Percentiles rank a stretch among this genome's conserved stretches.
These are phyloP conservation scores for Zizania latifolia DNA, from an alignment of 176 grass and related monocot species.

Conservation along the genomic window DNA sequence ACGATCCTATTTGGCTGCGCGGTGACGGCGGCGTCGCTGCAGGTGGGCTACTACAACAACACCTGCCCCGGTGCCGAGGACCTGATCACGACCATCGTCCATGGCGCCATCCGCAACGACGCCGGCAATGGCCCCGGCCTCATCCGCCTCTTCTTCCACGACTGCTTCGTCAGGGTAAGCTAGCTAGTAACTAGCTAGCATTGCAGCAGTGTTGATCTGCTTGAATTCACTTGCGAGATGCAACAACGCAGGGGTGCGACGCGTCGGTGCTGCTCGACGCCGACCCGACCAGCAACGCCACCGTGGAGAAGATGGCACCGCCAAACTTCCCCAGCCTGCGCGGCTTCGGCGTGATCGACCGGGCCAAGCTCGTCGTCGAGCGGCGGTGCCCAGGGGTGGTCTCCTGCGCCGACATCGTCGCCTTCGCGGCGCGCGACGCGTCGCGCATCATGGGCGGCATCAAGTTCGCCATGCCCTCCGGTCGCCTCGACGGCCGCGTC, in stretches of 20 bases:
- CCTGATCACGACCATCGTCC: conserved; percentile 38
- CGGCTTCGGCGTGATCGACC: conserved; percentile 50
- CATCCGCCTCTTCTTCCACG: conserved; percentile 70
- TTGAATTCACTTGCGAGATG: no score
- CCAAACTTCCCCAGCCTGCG: conserved; percentile 37
- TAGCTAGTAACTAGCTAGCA: neutral
- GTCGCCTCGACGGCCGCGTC: conserved; percentile 53
- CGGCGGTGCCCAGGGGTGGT: conserved; percentile 30
- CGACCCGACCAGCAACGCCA: conserved; percentile 1
- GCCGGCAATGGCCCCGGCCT: conserved; percentile 50
- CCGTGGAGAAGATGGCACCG: conserved; percentile 40
- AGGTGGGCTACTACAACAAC: conserved; percentile 29
- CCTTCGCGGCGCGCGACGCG: conserved; percentile 55
- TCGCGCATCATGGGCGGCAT: conserved; percentile 44
- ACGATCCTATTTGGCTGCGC: neutral
- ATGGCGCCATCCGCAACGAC: conserved; percentile 36
- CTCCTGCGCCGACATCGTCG: conserved; percentile 60
- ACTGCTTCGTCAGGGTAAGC: conserved; percentile 68
- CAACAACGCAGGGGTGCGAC: conserved; percentile 44
- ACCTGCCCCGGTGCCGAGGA: conserved; percentile 28
- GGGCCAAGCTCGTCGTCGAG: conserved; percentile 46
- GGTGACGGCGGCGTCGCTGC: neutral
- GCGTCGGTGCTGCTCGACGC: conserved; percentile 59
- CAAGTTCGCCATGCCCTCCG: conserved; percentile 45
- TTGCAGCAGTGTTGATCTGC: neutral